Evolutionary conservation across 2,329 filamentous ascomycete species (phyloP), one percentile per base, ranked within the genome.

Genomic region (Ophiostoma ulmi): DNA sequence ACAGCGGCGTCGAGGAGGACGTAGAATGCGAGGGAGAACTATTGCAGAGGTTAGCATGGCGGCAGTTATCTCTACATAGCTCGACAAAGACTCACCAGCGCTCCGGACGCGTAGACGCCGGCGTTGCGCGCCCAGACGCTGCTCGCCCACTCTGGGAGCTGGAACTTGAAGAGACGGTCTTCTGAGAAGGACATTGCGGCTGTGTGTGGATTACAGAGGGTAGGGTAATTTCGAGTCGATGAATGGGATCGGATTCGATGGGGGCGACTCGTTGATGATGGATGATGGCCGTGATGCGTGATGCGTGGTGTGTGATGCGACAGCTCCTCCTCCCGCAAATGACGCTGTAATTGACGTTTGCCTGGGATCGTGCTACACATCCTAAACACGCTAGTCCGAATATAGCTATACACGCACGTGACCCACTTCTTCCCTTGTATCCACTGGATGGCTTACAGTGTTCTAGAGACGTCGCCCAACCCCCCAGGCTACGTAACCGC

Each of bases 21-120:
- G 82, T 89, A 90, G 80, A 90, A 90, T 73, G 87, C 87, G 77
- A 90, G 81, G 67, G 88, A 88, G 83, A 88, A 90, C 88, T 89
- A 7, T 17, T 48, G 36, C 2, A 10, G n/a, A 31, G 31, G 20
- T 68, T 13, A 64, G 48, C 8, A 39, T 39, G 38, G 20, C 41
- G 1, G 39, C 8, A 14, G n/a, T 35, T 35, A 3, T 38, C n/a
- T 13, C 31, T 10, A 38, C 14, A 36, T 44, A 22, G 35, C 11
- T 10, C 31, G 38, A 38, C 83, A 35, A 17, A 8, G 44, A 83
- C 87, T 72, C 81, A 90, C 88, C 80, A 90, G 77, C 75, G 85
- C 88, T 74, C 88, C 88, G 67, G 88, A 84, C 69, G 80, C 78
- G 79, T 90, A 90, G 74, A 90, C 84, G 71, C 88, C 88, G 22